Conservation (phyloP, 495 filamentous ascomycete genomes). For the Extremus antarcticus region DNA sequence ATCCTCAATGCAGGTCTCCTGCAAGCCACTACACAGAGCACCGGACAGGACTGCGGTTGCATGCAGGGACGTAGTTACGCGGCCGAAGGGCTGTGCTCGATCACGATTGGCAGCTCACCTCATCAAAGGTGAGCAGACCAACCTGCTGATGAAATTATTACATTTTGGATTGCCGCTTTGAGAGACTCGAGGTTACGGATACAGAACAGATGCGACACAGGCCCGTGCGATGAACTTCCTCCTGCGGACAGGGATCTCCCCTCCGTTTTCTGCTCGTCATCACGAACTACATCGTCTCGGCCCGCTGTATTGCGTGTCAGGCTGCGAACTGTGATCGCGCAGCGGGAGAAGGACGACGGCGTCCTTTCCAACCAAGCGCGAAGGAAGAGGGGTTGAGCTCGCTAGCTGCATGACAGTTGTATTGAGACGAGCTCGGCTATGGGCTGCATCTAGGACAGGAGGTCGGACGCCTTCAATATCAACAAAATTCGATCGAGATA, state of each 20-base stretch:
- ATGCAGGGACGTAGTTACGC: not conserved
- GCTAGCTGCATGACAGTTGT: not conserved
- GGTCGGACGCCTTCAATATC: not conserved
- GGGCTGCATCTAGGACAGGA: not conserved
- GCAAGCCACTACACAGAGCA: not conserved
- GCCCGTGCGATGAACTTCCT: not conserved
- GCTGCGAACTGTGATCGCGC: not conserved
- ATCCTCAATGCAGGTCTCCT: not conserved
- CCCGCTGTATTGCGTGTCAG: not conserved
- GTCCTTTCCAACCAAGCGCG: not conserved
- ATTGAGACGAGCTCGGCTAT: not conserved
- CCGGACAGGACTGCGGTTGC: not conserved
- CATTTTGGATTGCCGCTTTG: not conserved
- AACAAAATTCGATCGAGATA: too few species aligned
- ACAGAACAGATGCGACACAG: not conserved
- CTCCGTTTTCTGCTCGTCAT: not conserved
- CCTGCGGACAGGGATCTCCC: not conserved
- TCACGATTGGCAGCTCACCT: not conserved
- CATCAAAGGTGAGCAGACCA: not conserved
- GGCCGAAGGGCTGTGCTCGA: too few species aligned
- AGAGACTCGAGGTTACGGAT: not conserved
- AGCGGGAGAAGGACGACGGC: too few species aligned
- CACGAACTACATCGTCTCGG: not conserved
- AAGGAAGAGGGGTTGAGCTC: not conserved
- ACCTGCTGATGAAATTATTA: not conserved